phyloP scores from a whole-genome alignment of 805 yeast species.

The Candida bentonensis region DNA sequence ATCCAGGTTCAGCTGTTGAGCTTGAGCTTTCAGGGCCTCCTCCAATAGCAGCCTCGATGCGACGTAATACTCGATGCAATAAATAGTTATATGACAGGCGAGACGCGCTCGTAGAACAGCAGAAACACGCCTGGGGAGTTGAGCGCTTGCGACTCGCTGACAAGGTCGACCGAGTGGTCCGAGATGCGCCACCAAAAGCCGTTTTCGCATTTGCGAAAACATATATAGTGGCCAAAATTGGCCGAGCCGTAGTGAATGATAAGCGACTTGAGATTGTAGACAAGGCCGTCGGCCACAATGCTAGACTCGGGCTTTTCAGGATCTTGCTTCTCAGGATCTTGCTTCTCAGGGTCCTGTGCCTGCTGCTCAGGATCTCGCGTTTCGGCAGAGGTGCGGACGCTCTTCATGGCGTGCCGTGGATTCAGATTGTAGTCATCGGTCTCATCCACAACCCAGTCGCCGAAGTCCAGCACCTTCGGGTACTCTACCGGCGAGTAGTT shows the following conservation, averaged over 20 bases:
- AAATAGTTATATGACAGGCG: too few species aligned
- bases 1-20: too few species aligned
- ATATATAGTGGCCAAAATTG: conserved; percentile 93
- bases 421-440: conserved; percentile 55
- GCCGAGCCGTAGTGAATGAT: conserved; percentile 92
- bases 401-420: conserved; percentile 60
- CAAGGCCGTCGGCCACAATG: conserved; percentile 13
- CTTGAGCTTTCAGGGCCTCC: too few species aligned
- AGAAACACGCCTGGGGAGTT: conserved; percentile 79
- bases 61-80: too few species aligned
- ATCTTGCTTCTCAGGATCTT: background rate
- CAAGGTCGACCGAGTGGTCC: conserved; percentile 75
- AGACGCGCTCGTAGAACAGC: conserved; percentile 61
- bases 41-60: too few species aligned
- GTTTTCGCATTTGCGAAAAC: conserved; percentile 56
- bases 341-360: background rate
- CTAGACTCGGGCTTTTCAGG: background rate
- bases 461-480: conserved; percentile 53
- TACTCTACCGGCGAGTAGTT: conserved; percentile 73
- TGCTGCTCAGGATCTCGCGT: too few species aligned
- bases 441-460: conserved; percentile 56
- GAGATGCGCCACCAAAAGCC: conserved; percentile 94
- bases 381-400: conserved; percentile 7
- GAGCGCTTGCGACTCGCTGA: conserved; percentile 68
- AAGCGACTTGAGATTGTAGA: conserved; percentile 66